Conservation (phyloP, 148 eudicot species). For the Fagopyrum tataricum region DNA sequence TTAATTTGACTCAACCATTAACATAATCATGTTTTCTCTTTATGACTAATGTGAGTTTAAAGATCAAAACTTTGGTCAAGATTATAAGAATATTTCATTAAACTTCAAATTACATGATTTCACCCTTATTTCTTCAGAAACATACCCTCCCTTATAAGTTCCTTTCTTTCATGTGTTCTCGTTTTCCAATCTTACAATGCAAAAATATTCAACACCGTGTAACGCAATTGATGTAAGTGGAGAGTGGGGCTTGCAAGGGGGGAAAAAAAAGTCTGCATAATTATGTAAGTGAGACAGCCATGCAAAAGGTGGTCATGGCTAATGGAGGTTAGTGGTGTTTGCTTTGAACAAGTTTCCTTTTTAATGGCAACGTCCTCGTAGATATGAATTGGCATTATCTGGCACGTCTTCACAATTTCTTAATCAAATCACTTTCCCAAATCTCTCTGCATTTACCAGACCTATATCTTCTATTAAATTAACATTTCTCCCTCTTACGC, state of each 20-base stretch:
- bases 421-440: conserved; percentile 1
- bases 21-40: background rate
- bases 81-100: no score
- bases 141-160: no score
- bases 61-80: no score
- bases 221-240: conserved; percentile 10
- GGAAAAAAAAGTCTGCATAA: background rate
- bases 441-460: background rate
- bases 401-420: conserved; percentile 2
- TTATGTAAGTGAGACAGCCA: conserved; percentile 3
- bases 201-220: conserved; percentile 1
- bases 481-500: background rate
- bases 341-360: background rate
- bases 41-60: no score
- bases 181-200: no score
- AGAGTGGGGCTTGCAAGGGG: conserved; percentile 1
- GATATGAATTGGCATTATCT: conserved; percentile 9
- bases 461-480: background rate
- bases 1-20: background rate
- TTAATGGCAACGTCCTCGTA: background rate
- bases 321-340: conserved; percentile 1
- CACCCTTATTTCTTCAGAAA: no score
- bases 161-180: no score
- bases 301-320: conserved; percentile 6
- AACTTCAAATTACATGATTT: no score